Base-by-base conservation (phyloP, 331 rosid species). In the Acacia concinna region DNA sequence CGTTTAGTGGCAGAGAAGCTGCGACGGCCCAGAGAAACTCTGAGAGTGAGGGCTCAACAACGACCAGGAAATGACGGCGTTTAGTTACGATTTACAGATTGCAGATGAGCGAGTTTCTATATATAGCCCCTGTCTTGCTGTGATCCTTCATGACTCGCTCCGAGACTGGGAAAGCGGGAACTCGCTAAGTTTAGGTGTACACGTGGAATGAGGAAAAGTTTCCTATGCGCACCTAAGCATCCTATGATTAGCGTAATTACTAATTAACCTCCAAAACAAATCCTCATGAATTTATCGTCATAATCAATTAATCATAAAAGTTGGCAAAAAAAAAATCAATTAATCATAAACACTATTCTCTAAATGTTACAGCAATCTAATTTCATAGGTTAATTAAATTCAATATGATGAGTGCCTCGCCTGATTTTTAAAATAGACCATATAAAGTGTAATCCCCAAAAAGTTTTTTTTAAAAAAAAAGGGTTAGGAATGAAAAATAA, bases 1-100 rank as follows among this genome's bases (percentile, higher is more conserved):
- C 49, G 35, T 25, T 43, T 7, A 60, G 78, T 78, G 57, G 68
- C 56, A 4, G 75, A 15, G 80, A 25, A 78, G 85, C 78, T 31
- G 89, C 82, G 90, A 54, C 80, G 81, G 87, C 88, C 75, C 49
- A 20, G 57, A 65, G n/a, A 71, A 71, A 2, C 74, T 40, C 14
- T 41, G 60, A 47, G 46, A 74, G 66, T 14, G 87, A 41, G 81
- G 1, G 74, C 73, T 27, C 27, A 63, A 85, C 83, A 4, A 46
- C 76, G 57, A 43, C 37, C 34, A 3, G 41, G 20, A 27, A 25
- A 30, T 56, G 51, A 84, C 88, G 83, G 54, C 84, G 81, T 69
- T 41, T 12, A 14, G 35, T 3, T 6, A 5, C 4, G 6, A 5
- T 35, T 40, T 0, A 3, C 14, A 14, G 21, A 18, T 15, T n/a